Evolutionary conservation across 345 rosid genomes (phyloP), one percentile per base, ranked within the genome.

Genomic region (Bruguiera parviflora): DNA sequence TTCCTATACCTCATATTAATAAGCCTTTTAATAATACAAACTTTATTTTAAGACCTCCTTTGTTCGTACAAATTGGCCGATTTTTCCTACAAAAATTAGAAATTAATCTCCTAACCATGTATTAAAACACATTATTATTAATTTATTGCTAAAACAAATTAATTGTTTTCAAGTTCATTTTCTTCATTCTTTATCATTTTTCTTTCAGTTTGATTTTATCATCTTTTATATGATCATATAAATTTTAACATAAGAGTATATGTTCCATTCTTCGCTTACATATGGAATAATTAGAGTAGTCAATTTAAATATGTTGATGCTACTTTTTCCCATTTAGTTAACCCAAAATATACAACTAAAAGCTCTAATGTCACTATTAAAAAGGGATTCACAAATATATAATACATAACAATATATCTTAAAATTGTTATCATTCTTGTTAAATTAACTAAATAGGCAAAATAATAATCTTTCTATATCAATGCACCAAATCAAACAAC

Each of bases 191-290:
- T 8, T 55, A 39, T 22, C 35, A 6, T 16, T 11, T 33, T 1
- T 29, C 64, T 37, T n/a, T 20, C 22, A 22, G 4, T 35, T 68
- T 68, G 53, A 18, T 31, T 6, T 24, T 33, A 16, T 7, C 43
- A 22, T 1, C 39, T 25, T 68, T 33, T 21, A 68, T 58, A 3
- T 22, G 65, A 5, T 68, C 64, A 58, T 21, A 37, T 20, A 68
- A 25, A 46, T 68, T 64, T 24, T 68, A 22, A 28, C 72, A 58
- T 57, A 32, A 33, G 2, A 68, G 39, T 2, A 68, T 13, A 20
- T 68, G 56, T 56, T 57, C 53, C 55, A 57, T 68, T 18, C 2
- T 35, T 21, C 1, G 43, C 64, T 59, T 39, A 35, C 65, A 68
- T 13, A 58, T 57, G 4, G 32, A 58, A 28, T 35, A 68, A 39